Percentiles rank a stretch among this genome's conserved stretches.
phyloP scores from a whole-genome alignment of 495 filamentous ascomycete species.

The Opeltia flavorubescens region DNA sequence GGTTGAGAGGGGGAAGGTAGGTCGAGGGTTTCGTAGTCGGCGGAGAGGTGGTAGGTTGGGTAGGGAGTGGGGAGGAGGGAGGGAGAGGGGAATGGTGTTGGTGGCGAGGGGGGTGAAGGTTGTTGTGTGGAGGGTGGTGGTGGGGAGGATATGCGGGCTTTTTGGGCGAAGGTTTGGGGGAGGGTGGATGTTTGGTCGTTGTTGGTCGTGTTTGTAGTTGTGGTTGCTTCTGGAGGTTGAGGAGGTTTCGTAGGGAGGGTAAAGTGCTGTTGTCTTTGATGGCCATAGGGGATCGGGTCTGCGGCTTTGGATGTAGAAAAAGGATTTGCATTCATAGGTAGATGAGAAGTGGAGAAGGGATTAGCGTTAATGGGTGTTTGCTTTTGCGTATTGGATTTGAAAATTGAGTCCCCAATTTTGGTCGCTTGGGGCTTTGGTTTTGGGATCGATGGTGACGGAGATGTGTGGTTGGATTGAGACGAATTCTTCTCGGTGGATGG shows the following conservation, averaged over 20 bases:
- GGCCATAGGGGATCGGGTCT: conserved; percentile 13
- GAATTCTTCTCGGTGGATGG: conserved; percentile 17
- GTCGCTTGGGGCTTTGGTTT: conserved; percentile 12
- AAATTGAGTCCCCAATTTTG: conserved; percentile 42
- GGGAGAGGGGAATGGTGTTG: conserved; percentile 61
- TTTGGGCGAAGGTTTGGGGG: conserved; percentile 60
- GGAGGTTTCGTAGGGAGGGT: conserved; percentile 28
- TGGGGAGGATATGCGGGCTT: conserved; percentile 39
- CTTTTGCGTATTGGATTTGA: conserved; percentile 30
- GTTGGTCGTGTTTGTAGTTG: conserved; percentile 16
- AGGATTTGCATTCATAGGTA: conserved; percentile 35
- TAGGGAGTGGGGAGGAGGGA: conserved; percentile 53
- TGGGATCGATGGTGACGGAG: conserved; percentile 14
- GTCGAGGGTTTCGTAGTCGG: conserved; percentile 79
- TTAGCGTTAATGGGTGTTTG: conserved; percentile 18
- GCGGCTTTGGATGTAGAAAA: conserved; percentile 33
- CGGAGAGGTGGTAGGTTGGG: conserved; percentile 70
- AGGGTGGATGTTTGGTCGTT: conserved; percentile 25
- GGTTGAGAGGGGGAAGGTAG: conserved; percentile 26
- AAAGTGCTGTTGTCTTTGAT: conserved; percentile 18
- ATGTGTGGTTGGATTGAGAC: conserved; percentile 13
- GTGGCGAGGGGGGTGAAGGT: conserved; percentile 16
- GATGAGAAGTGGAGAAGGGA: conserved; percentile 26
- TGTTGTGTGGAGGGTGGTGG: conserved; percentile 25
- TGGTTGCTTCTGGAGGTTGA: conserved; percentile 22